These are phyloP conservation scores for Erodium maritimum DNA, from an alignment of 345 rosid genomes.

Conservation along the genomic window DNA sequence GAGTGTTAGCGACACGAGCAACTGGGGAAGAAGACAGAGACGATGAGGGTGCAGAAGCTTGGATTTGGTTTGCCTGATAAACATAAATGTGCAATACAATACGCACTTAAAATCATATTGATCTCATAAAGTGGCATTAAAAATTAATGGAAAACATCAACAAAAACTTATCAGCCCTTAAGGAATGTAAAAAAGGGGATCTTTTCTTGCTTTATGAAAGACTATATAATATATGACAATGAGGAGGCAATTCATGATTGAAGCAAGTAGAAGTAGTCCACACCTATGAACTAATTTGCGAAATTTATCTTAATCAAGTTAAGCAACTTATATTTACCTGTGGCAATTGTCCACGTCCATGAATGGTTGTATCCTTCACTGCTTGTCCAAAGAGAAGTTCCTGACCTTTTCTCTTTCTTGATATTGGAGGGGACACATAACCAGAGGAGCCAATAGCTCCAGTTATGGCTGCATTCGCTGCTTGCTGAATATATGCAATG, in stretches of 20 bases:
- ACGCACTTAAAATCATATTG: neutral
- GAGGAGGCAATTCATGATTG: neutral
- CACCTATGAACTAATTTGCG: neutral
- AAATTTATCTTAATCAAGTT: neutral
- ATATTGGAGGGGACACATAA: conserved; percentile 57
- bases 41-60: conserved; percentile 33
- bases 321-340: conserved; percentile 37
- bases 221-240: neutral
- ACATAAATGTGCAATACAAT: neutral
- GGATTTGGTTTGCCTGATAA: conserved; percentile 50
- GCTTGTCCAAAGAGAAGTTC: conserved; percentile 54
- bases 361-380: conserved; percentile 46
- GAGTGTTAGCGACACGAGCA: conserved; percentile 32
- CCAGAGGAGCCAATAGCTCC: conserved; percentile 98
- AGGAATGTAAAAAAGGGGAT: neutral
- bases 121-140: neutral
- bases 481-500: conserved; percentile 86
- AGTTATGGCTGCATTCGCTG: conserved; percentile 97
- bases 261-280: too few relatives aligned
- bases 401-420: conserved; percentile 78
- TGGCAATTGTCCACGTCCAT: conserved; percentile 50
- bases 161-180: neutral
- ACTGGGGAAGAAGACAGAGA: conserved; percentile 35
- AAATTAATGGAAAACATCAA: neutral
- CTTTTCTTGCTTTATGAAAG: neutral